Evolutionary conservation across 2,329 filamentous ascomycete species (phyloP).

Genomic region (Lasiodiplodia citricola): DNA sequence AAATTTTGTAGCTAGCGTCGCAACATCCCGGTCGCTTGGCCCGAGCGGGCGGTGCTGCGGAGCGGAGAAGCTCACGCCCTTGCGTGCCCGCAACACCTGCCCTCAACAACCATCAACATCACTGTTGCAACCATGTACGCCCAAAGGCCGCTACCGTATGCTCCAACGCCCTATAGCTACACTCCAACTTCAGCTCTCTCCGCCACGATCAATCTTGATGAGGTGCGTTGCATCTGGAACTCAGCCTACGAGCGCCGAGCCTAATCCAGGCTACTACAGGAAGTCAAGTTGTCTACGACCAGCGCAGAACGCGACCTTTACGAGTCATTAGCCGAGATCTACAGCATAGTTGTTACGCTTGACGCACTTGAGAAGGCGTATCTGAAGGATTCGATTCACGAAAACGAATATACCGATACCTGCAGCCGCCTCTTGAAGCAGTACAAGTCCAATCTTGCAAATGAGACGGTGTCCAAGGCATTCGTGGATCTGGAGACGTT

Average conservation of each 20-base stretch:
- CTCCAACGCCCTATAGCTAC: slow-evolving; percentile 89
- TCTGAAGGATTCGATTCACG: slow-evolving; percentile 90
- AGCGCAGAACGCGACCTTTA: slow-evolving; percentile 90
- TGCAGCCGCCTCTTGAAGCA: slow-evolving; percentile 93
- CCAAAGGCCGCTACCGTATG: slow-evolving; percentile 72
- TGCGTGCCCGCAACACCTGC: background rate
- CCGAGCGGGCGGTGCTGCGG: slow-evolving; percentile 12
- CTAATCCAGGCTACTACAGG: slow-evolving; percentile 56
- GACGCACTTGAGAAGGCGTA: slow-evolving; percentile 97
- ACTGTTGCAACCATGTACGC: slow-evolving; percentile 49
- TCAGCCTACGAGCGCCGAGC: background rate
- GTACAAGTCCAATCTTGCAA: slow-evolving; percentile 91
- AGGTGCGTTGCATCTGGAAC: slow-evolving; percentile 53
- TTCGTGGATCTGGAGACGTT: slow-evolving; percentile 91
- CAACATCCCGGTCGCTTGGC: slow-evolving; percentile 25
- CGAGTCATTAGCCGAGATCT: slow-evolving; percentile 94
- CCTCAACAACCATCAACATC: background rate
- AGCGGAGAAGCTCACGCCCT: slow-evolving; percentile 25
- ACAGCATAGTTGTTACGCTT: slow-evolving; percentile 94
- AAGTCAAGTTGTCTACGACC: slow-evolving; percentile 89
- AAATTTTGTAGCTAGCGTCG: slow-evolving; percentile 30
- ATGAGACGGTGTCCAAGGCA: slow-evolving; percentile 86
- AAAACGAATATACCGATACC: slow-evolving; percentile 93
- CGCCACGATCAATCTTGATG: slow-evolving; percentile 90
- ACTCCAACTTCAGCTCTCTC: slow-evolving; percentile 72